These are phyloP conservation scores for Talaromyces sp. DNA, from an alignment of 2,329 filamentous ascomycete genomes.

Conservation along the genomic window DNA sequence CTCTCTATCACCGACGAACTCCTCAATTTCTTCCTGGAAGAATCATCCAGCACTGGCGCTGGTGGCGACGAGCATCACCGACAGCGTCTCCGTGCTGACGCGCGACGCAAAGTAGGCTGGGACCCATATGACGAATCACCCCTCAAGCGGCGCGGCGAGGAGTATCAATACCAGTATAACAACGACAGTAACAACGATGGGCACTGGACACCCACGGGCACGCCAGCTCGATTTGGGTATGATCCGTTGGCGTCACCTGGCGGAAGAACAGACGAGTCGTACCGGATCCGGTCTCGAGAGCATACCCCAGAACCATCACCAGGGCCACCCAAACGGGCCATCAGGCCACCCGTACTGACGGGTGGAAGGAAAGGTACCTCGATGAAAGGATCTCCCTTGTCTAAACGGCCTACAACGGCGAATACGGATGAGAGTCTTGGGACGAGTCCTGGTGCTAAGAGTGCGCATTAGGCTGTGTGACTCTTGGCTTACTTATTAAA, in stretches of 20 bases:
- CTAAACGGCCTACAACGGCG: slow-evolving; percentile 24
- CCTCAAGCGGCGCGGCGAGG: slow-evolving; percentile 61
- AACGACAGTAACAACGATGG: slow-evolving; percentile 6
- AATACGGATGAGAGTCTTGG: slow-evolving; percentile 28
- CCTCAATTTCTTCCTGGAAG: slow-evolving; percentile 78
- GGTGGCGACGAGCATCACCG: slow-evolving; percentile 59
- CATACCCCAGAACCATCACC: slow-evolving; percentile 26
- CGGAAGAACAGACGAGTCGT: slow-evolving; percentile 15
- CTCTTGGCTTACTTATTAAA: background rate
- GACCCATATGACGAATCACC: slow-evolving; percentile 70
- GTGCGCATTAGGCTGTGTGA: background rate
- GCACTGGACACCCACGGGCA: slow-evolving; percentile 18
- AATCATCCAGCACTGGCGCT: slow-evolving; percentile 62
- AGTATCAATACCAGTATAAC: slow-evolving; percentile 52
- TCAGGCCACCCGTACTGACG: slow-evolving; percentile 5
- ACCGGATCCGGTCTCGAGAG: slow-evolving; percentile 26
- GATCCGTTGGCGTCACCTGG: slow-evolving; percentile 24
- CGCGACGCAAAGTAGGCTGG: slow-evolving; percentile 60
- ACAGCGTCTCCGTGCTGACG: slow-evolving; percentile 56
- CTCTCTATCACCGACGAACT: slow-evolving; percentile 87
- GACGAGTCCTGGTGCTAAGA: slow-evolving; percentile 19
- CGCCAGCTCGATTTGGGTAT: slow-evolving; percentile 19
- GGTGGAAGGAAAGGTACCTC: slow-evolving; percentile 1
- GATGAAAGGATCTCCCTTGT: slow-evolving; percentile 30
- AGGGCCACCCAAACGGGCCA: slow-evolving; percentile 2